Conservation (phyloP, 169 alveolate species). For the Eimeria sp. region DNA sequence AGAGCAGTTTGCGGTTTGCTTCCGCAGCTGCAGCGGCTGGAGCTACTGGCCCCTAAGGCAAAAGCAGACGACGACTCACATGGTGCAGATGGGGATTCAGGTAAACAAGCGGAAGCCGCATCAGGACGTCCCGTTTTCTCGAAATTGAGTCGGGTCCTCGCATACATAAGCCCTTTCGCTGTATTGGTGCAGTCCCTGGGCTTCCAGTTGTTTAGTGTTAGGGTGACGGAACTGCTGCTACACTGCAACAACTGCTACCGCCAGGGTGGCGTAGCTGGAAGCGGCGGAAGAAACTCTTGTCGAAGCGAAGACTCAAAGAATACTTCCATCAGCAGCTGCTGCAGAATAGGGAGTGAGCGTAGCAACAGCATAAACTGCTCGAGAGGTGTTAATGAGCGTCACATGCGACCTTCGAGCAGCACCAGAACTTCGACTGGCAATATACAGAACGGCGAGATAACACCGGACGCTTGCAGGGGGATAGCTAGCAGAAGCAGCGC, state of each 20-base stretch:
- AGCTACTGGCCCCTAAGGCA: conserved; percentile 24
- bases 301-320: neutral
- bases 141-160: neutral
- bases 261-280: neutral
- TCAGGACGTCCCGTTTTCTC: conserved; percentile 22
- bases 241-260: conserved; percentile 35
- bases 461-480: neutral
- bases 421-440: neutral
- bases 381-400: neutral
- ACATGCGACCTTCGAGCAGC: neutral
- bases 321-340: conserved; percentile 13
- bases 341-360: neutral
- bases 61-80: neutral
- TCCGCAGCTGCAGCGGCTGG: conserved; percentile 73
- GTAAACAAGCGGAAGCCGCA: neutral
- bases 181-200: conserved; percentile 32
- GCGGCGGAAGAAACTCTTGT: neutral
- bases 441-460: neutral
- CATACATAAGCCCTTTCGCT: conserved; percentile 25
- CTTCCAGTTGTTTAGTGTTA: conserved; percentile 11
- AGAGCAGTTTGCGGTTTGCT: conserved; percentile 31
- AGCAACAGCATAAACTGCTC: neutral
- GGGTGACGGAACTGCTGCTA: conserved; percentile 29
- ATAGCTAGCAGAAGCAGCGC: neutral
- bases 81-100: neutral